phyloP scores from a whole-genome alignment of 148 eudicot genomes.

The Heliamphora exappendiculata region DNA sequence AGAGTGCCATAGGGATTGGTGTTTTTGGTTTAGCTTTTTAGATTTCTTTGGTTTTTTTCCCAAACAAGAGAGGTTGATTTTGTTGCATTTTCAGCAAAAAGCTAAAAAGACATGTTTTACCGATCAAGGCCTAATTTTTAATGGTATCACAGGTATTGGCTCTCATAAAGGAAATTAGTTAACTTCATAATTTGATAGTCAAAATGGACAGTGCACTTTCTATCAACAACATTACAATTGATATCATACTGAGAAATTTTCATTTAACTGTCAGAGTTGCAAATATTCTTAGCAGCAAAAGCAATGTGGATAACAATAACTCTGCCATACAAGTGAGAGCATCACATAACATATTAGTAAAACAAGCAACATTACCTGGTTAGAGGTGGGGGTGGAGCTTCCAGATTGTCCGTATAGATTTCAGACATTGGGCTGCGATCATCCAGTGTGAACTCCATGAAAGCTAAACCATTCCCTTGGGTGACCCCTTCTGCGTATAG shows the following conservation, averaged over 20 bases:
- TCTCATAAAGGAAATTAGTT: no score
- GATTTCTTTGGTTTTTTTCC: no score
- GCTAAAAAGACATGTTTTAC: no score
- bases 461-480: slow-evolving; percentile 91
- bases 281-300: not conserved
- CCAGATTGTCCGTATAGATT: slow-evolving; percentile 68
- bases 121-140: no score
- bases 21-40: no score
- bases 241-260: not conserved
- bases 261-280: not conserved
- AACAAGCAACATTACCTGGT: slow-evolving; percentile 48
- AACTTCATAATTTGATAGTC: no score
- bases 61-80: no score
- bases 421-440: slow-evolving; percentile 97
- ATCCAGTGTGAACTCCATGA: slow-evolving; percentile 90
- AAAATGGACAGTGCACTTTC: not conserved
- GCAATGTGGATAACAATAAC: not conserved
- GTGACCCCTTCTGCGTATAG: slow-evolving; percentile 96
- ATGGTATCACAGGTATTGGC: no score
- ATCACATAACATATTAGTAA: not conserved
- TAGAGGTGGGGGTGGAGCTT: slow-evolving; percentile 57
- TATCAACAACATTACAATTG: not conserved
- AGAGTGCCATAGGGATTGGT: no score
- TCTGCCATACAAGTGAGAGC: not conserved
- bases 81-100: no score